Conservation (phyloP, 345 rosid species). For the Fremontodendron californicum region DNA sequence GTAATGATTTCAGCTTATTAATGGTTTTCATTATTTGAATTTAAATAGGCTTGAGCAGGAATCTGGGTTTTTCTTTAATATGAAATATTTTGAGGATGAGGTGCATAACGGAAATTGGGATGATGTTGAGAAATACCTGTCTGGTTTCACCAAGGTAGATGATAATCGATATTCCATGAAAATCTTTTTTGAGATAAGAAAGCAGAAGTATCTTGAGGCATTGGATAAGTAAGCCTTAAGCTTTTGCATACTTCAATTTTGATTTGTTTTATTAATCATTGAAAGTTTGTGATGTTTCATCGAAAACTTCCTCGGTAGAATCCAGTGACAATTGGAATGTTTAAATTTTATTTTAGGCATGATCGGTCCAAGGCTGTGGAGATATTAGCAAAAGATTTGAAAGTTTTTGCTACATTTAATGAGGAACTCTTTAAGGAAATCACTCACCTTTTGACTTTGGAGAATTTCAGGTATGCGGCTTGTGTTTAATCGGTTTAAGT, state of each 20-base stretch:
- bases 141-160: slow-evolving; percentile 97
- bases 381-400: slow-evolving; percentile 82
- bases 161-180: slow-evolving; percentile 98
- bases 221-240: slow-evolving; percentile 82
- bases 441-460: slow-evolving; percentile 84
- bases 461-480: slow-evolving; percentile 68
- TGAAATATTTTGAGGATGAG: slow-evolving; percentile 98
- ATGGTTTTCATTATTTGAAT: slow-evolving; percentile 13
- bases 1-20: slow-evolving; percentile 19
- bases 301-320: background rate
- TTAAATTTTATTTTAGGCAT: slow-evolving; percentile 47
- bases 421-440: slow-evolving; percentile 97
- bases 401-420: slow-evolving; percentile 87
- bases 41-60: slow-evolving; percentile 89
- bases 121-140: slow-evolving; percentile 96
- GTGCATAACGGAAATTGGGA: slow-evolving; percentile 98
- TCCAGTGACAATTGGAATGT: slow-evolving; percentile 5
- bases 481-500: background rate
- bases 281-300: background rate
- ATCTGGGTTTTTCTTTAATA: slow-evolving; percentile 98
- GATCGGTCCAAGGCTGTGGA: slow-evolving; percentile 96
- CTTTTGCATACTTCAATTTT: background rate
- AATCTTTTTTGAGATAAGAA: slow-evolving; percentile 98
- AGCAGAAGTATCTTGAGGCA: slow-evolving; percentile 98
- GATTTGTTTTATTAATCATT: background rate